These are phyloP conservation scores for Artemisia tridentata DNA, from an alignment of 129 eudicot genomes.

Conservation along the genomic window DNA sequence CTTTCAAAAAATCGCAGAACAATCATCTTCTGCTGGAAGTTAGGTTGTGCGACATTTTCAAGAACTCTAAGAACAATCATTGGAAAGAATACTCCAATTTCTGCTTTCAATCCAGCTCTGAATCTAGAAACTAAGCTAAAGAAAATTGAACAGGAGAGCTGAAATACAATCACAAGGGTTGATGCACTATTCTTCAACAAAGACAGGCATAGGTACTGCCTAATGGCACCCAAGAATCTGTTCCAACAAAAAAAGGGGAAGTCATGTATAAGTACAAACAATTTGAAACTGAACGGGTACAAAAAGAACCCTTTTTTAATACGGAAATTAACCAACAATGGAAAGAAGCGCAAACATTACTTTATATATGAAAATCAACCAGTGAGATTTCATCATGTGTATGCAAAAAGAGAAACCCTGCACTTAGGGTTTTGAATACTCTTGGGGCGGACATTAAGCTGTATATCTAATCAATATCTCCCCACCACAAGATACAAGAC, in stretches of 20 bases:
- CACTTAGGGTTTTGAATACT: too few species aligned
- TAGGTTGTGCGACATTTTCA: constrained; percentile 96
- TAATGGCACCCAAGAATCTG: constrained; percentile 98
- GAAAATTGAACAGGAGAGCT: constrained; percentile 98
- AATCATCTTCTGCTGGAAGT: constrained; percentile 96
- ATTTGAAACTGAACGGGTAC: background rate
- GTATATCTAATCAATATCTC: too few species aligned
- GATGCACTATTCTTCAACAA: constrained; percentile 99
- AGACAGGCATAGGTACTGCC: constrained; percentile 92
- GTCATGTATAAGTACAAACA: constrained; percentile 18
- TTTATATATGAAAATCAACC: too few species aligned
- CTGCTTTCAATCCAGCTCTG: constrained; percentile 99
- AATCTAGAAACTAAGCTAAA: constrained; percentile 95
- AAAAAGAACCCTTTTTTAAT: background rate
- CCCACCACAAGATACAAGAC: too few species aligned
- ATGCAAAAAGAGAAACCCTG: too few species aligned
- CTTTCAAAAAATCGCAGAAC: constrained; percentile 88
- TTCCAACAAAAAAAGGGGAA: constrained; percentile 19
- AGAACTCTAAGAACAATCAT: constrained; percentile 96
- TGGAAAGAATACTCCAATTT: constrained; percentile 97
- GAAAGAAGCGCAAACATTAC: too few species aligned
- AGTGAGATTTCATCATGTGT: too few species aligned
- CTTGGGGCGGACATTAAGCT: too few species aligned
- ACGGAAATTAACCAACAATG: background rate
- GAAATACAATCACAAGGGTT: constrained; percentile 90